Conservation (phyloP, 805 yeast species). For the Kodamaea laetipori region DNA sequence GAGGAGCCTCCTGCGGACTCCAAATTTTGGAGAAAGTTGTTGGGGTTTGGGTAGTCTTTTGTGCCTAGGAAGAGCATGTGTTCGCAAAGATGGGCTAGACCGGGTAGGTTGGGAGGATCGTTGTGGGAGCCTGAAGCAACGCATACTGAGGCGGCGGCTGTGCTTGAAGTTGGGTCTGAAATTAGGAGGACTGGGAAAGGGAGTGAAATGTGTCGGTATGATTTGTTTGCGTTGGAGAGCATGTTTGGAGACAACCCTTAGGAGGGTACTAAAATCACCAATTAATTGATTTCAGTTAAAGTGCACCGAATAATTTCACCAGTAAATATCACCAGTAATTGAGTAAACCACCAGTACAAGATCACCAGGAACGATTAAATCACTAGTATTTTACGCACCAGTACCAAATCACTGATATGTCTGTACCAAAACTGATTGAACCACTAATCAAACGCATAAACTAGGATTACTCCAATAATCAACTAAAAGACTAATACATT, state of each 20-base stretch:
- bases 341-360: too few relatives aligned
- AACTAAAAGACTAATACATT: too few relatives aligned
- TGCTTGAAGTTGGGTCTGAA: conserved; percentile 69
- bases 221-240: neutral
- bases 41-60: conserved; percentile 52
- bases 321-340: too few relatives aligned
- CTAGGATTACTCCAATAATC: too few relatives aligned
- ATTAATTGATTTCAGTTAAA: too few relatives aligned
- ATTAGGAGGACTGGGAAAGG: conserved; percentile 63
- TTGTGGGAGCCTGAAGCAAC: conserved; percentile 80
- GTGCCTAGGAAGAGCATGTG: conserved; percentile 62
- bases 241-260: too few relatives aligned
- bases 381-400: too few relatives aligned
- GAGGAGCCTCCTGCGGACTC: conserved; percentile 54
- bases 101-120: conserved; percentile 71
- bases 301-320: conserved; percentile 17
- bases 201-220: conserved; percentile 49
- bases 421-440: too few relatives aligned
- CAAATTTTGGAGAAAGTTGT: conserved; percentile 46
- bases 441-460: too few relatives aligned
- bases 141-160: conserved; percentile 69
- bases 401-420: too few relatives aligned
- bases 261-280: too few relatives aligned
- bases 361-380: too few relatives aligned
- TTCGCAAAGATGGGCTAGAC: conserved; percentile 89